Evolutionary conservation across 306 rosid species (phyloP), one percentile per base, ranked within the genome.

Genomic region (Leucaena leucocephala): DNA sequence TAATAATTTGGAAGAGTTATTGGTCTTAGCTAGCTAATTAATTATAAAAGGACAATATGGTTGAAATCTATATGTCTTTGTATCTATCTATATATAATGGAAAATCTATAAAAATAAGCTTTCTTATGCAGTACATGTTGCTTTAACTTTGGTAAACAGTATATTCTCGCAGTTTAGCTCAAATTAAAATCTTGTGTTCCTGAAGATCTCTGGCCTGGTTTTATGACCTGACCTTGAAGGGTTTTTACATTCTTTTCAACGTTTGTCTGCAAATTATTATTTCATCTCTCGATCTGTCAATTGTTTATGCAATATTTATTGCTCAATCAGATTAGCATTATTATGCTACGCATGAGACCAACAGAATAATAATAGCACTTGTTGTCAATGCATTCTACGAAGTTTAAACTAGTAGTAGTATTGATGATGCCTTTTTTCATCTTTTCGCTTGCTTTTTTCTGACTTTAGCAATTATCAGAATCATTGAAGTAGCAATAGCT

Each of bases 401-500:
- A 57, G 35, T 57, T 71, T 54, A 71, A 72, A 72, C 21, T 19
- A 38, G 48, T 33, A 52, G 19, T 16, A 5, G 5, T 4, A 17
- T 16, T 17, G 58, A 50, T 6, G 22, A 54, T 52, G 27, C 27
- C 27, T 27, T 27, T 17, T 39, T 72, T 42, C 43, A 11, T 54
- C 22, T 54, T n/a, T 54, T 54, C 27, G 27, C 22, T 54, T 57
- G 49, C 65, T 13, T 74, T 50, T 27, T 40, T 42, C 68, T 6
- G 38, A 42, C 45, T 69, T 12, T 44, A 50, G 61, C 79, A 75
- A 5, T 45, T 75, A 27, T 27, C 21, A 33, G 43, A 57, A 74
- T 74, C 21, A 42, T 42, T 74, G 78, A 40, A 42, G 69, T 42
- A n/a, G 19, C 0, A 6, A 27, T n/a, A 40, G 15, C 78, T 40